Evolutionary conservation across 495 filamentous ascomycete genomes (phyloP), one percentile per base, ranked within the genome.

Genomic region (Lophium mytilinum): DNA sequence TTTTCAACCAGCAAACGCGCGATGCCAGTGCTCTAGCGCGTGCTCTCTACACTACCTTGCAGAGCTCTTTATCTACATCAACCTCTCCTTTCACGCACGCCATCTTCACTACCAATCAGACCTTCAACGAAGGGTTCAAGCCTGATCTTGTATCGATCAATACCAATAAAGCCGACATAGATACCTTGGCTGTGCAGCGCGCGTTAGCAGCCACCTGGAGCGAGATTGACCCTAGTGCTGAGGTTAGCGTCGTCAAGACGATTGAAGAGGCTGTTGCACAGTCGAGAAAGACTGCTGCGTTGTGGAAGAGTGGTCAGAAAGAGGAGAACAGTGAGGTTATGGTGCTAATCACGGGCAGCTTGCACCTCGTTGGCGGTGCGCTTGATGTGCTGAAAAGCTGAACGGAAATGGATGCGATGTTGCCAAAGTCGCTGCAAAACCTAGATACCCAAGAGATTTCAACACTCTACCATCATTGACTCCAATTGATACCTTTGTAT

Each of bases 1-100:
- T 98, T 50, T 98, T 97, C 79, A 98, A 98, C 72, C 93, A 98
- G 65, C 92, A 96, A 66, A 89, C 85, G 10, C 84, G 91, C 15
- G 79, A 86, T 51, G 88, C 90, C 52, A 70, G 70, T 30, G 75
- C 79, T 10, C 73, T 87, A n/a, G 85, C 86, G 9, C 71, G 78
- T 11, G 78, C 82, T 1, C 83, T 94, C 17, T 79, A 91, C 58
- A 72, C 78, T 21, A 83, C 82, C 0, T 78, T 97, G 6, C 58
- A 58, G 17, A 37, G 54, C 39, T 19, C 57, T 3, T 40, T 24
- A 15, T 52, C 35, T 68, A 80, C 36, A 69, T 74, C 4, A 76
- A 71, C 7, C 69, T 78, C 9, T 72, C 76, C 83, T 0, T 96
- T 96, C 63, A 80, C 85, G 17, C 85, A 90, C 57, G 90, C 84